phyloP scores from a whole-genome alignment of 1,284 basidiomycete genomes.

The Kalmanozyma brasiliensis region DNA sequence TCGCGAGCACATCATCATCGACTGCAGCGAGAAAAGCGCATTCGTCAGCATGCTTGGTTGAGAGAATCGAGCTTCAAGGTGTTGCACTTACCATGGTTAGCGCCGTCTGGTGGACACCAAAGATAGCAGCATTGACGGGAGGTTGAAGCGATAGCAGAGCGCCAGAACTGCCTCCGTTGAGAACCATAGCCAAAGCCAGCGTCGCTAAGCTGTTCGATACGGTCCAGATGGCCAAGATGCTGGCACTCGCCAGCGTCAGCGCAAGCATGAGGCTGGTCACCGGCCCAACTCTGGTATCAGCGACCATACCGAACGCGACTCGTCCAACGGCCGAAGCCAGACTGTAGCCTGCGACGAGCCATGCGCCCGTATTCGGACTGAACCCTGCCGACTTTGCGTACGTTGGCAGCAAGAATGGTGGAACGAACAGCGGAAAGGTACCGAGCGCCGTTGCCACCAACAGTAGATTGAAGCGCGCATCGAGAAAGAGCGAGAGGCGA shows the following conservation, averaged over 20 bases:
- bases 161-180: slow-evolving; percentile 50
- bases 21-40: no score
- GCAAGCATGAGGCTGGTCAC: slow-evolving; percentile 45
- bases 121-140: slow-evolving; percentile 49
- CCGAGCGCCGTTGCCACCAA: slow-evolving; percentile 62
- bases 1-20: slow-evolving; percentile 46
- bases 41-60: no score
- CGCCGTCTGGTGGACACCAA: slow-evolving; percentile 44
- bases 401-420: slow-evolving; percentile 68
- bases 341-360: slow-evolving; percentile 55
- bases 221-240: slow-evolving; percentile 51
- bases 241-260: slow-evolving; percentile 31
- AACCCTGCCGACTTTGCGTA: slow-evolving; percentile 64
- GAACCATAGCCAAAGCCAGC: slow-evolving; percentile 43
- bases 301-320: slow-evolving; percentile 47
- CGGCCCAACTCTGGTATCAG: slow-evolving; percentile 47
- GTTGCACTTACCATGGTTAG: slow-evolving; percentile 36
- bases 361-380: slow-evolving; percentile 57
- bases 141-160: slow-evolving; percentile 49
- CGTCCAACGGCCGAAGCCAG: slow-evolving; percentile 46
- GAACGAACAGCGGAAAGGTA: slow-evolving; percentile 68
- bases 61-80: no score
- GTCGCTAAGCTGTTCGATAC: slow-evolving; percentile 33
- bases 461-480: slow-evolving; percentile 62
- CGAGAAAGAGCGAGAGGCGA: slow-evolving; percentile 55